Base-by-base conservation (phyloP, 257 asterid genomes). In the Solanum tarijense region DNA sequence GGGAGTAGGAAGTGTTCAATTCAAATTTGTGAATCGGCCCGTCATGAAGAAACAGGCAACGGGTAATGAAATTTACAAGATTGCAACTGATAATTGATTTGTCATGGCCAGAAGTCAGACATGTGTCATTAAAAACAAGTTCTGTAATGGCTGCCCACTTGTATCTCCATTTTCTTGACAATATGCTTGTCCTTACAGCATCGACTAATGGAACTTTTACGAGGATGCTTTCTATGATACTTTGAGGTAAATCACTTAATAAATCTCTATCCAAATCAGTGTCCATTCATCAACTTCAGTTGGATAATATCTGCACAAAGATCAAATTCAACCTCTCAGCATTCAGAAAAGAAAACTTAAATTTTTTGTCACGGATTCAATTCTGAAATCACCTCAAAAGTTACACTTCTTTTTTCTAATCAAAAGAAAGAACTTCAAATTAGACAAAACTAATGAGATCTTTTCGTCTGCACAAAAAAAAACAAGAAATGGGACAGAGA, bases 1-100 rank as follows among this genome's bases (percentile, higher is more conserved):
- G 90, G 86, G 95, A 86, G 87, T 88, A 93, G 9, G 93, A 89
- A 89, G 92, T 91, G 46, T 92, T 89, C 21, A 97, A 89, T 13
- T 91, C 89, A 82, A 96, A 97, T 89, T 96, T 95, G 87, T 94
- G 98, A 86, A 97, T 91, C 1, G 99, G 98, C 3, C 99, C 99
- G 18, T 95, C 93, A 60, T 96, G 99, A 83, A 94, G 97, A 83
- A 97, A 93, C 89, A 97, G 91, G 85, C 89, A 89, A 10, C 90
- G 92, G 83, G 95, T 92, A 72, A 97, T 90, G 86, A 97, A 97
- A 86, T 93, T 92, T 82, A 87, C 91, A 60, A 96, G 92, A 74
- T 76, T 88, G 43, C 84, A 84, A 91, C 92, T 93, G n/a, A 89
- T 90, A 66, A 58, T 35, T 35, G 89, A 69, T 88, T 90, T 87